phyloP scores from a whole-genome alignment of 148 eudicot genomes.

The Diospyros lotus region DNA sequence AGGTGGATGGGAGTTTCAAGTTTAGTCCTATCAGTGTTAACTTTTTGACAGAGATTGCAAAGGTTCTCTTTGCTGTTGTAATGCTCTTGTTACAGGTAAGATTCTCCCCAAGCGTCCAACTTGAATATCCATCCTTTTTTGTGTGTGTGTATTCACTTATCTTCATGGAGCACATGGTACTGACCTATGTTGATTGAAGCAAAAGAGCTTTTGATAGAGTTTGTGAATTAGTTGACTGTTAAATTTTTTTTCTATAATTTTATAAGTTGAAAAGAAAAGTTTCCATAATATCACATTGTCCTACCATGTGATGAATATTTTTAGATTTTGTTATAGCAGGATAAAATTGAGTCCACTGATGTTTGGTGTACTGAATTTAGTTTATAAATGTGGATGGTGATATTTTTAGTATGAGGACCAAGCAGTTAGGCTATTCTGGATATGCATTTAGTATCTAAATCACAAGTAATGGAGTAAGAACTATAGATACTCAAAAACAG shows the following conservation, averaged over 20 bases:
- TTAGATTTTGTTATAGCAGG: not conserved
- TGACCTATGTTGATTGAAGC: not conserved
- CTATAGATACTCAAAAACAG: not conserved
- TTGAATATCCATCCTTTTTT: not conserved
- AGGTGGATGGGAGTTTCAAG: conserved; percentile 27
- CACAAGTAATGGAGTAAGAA: not conserved
- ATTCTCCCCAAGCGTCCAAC: not conserved
- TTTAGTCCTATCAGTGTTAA: conserved; percentile 27
- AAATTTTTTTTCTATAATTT: no score
- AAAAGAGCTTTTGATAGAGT: not conserved
- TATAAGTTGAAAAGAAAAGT: not conserved
- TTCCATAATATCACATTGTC: not conserved
- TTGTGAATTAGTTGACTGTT: not conserved
- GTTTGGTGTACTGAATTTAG: not conserved
- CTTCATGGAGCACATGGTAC: not conserved
- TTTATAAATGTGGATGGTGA: not conserved
- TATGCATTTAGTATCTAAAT: not conserved
- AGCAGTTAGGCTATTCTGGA: not conserved
- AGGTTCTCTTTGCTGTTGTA: conserved; percentile 23
- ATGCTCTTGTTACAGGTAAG: conserved; percentile 28
- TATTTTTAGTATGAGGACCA: not conserved
- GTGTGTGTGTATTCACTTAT: not conserved
- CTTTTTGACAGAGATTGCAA: conserved; percentile 24
- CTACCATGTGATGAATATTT: not conserved
- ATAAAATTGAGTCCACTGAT: not conserved